Percentiles rank a stretch among this genome's conserved stretches.
Evolutionary conservation across 306 rosid species (phyloP).

Genomic region (Pueraria montana): DNA sequence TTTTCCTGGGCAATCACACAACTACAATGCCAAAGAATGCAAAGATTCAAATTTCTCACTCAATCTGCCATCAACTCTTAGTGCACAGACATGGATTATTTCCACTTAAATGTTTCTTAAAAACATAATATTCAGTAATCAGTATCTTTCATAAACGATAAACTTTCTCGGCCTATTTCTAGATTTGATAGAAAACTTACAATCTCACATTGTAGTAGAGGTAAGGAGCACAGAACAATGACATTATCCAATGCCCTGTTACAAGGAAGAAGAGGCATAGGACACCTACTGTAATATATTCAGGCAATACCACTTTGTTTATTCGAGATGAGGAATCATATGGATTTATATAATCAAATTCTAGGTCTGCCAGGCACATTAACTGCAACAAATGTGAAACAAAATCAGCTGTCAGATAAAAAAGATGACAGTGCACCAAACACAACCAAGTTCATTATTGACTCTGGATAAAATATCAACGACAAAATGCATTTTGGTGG

Average conservation of each 20-base stretch:
- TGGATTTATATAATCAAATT: constrained; percentile 96
- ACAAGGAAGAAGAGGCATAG: constrained; percentile 75
- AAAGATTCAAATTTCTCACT: constrained; percentile 31
- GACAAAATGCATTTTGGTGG: constrained; percentile 24
- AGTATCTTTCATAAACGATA: constrained; percentile 21
- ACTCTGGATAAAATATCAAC: constrained; percentile 30
- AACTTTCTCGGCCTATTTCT: constrained; percentile 9
- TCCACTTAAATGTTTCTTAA: not conserved
- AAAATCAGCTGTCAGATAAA: constrained; percentile 34
- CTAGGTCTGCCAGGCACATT: constrained; percentile 96
- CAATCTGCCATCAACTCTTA: constrained; percentile 12
- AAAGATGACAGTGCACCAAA: not conserved
- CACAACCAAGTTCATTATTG: constrained; percentile 25
- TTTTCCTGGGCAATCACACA: constrained; percentile 7
- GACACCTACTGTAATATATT: constrained; percentile 73
- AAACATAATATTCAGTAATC: not conserved
- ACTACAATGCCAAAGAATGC: constrained; percentile 12
- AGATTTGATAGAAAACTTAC: constrained; percentile 66
- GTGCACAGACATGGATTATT: not conserved
- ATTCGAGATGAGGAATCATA: constrained; percentile 88
- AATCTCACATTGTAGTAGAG: constrained; percentile 79
- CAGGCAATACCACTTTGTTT: constrained; percentile 83
- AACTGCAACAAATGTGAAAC: constrained; percentile 70
- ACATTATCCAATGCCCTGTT: constrained; percentile 95
- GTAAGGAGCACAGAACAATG: constrained; percentile 78